Conservation (phyloP, 768 basidiomycete genomes). For the Boletus speciosus region DNA sequence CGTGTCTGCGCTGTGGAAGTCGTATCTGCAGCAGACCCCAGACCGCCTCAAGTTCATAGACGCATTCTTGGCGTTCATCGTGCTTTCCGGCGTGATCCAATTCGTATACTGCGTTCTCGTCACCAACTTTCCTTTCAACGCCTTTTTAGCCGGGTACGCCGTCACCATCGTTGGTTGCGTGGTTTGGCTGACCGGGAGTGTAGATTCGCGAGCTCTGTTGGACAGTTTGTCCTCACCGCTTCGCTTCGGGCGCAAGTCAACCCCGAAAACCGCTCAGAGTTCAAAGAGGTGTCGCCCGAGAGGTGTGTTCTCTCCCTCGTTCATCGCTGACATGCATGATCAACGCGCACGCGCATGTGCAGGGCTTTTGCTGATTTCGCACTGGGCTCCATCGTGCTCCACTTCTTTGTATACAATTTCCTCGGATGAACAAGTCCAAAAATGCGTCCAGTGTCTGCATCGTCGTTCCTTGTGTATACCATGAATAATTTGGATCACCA, state of each 20-base stretch:
- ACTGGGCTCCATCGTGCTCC: slow-evolving; percentile 89
- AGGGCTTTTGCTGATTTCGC: slow-evolving; percentile 98
- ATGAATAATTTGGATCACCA: neutral
- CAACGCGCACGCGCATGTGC: slow-evolving; percentile 1
- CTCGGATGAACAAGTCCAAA: slow-evolving; percentile 56
- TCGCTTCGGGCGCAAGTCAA: slow-evolving; percentile 91
- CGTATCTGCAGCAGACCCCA: slow-evolving; percentile 75
- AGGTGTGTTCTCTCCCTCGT: slow-evolving; percentile 49
- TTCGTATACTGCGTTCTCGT: slow-evolving; percentile 90
- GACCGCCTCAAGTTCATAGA: slow-evolving; percentile 92
- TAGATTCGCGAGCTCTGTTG: slow-evolving; percentile 90
- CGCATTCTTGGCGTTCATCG: slow-evolving; percentile 85
- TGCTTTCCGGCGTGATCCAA: slow-evolving; percentile 86
- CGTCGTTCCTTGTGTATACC: neutral
- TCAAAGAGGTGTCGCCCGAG: slow-evolving; percentile 92
- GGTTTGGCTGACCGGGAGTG: slow-evolving; percentile 1
- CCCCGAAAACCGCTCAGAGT: slow-evolving; percentile 74
- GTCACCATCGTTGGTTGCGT: neutral
- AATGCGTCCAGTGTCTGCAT: neutral
- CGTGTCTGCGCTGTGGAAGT: slow-evolving; percentile 61
- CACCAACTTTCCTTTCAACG: slow-evolving; percentile 95
- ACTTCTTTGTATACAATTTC: slow-evolving; percentile 99
- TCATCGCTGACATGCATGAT: neutral
- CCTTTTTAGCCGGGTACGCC: slow-evolving; percentile 90
- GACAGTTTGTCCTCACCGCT: slow-evolving; percentile 94